Evolutionary conservation across 1,284 basidiomycete species (phyloP).

Genomic region (Ganoderma resinaceum): DNA sequence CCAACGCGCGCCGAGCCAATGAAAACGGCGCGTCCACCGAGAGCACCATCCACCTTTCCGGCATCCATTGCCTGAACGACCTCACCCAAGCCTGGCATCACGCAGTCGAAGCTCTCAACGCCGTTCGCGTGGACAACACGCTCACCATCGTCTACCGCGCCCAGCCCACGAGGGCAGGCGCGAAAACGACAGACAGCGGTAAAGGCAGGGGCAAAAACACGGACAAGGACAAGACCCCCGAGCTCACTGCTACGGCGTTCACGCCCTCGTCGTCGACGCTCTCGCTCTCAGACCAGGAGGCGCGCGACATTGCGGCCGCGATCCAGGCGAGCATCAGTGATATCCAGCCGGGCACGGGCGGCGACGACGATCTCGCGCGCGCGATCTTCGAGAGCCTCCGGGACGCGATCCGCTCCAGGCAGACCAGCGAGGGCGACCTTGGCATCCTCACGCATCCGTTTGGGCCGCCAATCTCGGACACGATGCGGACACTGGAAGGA

Average conservation of each 20-base stretch:
- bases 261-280: not conserved
- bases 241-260: not conserved
- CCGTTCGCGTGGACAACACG: conserved; percentile 47
- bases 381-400: conserved; percentile 33
- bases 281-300: conserved; percentile 39
- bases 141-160: conserved; percentile 60
- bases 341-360: conserved; percentile 33
- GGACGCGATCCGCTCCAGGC: conserved; percentile 16
- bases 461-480: conserved; percentile 20
- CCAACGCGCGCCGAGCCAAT: conserved; percentile 28
- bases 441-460: conserved; percentile 27
- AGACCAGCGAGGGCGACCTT: conserved; percentile 5
- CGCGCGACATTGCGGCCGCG: conserved; percentile 54
- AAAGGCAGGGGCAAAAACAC: conserved; percentile 9
- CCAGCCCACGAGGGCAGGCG: conserved; percentile 36
- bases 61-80: conserved; percentile 37
- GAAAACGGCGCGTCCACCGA: not conserved
- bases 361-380: conserved; percentile 31
- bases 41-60: conserved; percentile 6
- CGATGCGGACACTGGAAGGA: conserved; percentile 5
- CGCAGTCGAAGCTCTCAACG: conserved; percentile 41
- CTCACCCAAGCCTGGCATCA: conserved; percentile 43
- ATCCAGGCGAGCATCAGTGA: conserved; percentile 74
- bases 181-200: not conserved
- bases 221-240: not conserved